These are phyloP conservation scores for Rhizomucor miehei DNA, from an alignment of 371 early-diverging fungal species.

Conservation along the genomic window DNA sequence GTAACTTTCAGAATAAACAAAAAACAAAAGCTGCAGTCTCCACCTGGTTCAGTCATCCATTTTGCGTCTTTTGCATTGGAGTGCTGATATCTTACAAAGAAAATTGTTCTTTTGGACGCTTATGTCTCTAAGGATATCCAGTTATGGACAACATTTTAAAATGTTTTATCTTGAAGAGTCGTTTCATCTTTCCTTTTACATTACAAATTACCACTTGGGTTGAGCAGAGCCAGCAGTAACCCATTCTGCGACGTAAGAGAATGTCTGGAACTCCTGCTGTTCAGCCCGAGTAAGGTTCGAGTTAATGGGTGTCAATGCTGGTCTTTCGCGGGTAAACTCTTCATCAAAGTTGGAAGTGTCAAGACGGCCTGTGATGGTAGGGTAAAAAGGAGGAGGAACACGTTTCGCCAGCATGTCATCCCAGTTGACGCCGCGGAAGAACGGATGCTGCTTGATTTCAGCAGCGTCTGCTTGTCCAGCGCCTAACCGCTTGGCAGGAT, in stretches of 20 bases:
- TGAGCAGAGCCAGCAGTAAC: constrained; percentile 18
- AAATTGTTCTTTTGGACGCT: too few species aligned
- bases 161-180: background rate
- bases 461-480: constrained; percentile 81
- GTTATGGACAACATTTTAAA: background rate
- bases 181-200: too few species aligned
- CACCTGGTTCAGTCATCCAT: too few species aligned
- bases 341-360: constrained; percentile 96
- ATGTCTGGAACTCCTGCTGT: constrained; percentile 90
- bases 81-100: too few species aligned
- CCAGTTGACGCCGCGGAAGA: constrained; percentile 94
- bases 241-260: constrained; percentile 93
- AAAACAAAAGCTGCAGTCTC: too few species aligned
- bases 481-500: constrained; percentile 87
- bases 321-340: constrained; percentile 92
- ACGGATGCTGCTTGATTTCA: constrained; percentile 91
- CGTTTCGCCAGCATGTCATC: constrained; percentile 83
- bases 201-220: constrained; percentile 5
- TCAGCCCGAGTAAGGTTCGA: constrained; percentile 74
- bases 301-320: constrained; percentile 88
- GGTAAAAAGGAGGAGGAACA: constrained; percentile 88
- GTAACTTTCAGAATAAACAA: too few species aligned
- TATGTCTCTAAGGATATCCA: background rate
- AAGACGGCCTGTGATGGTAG: constrained; percentile 74
- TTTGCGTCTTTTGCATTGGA: too few species aligned